Evolutionary conservation across 495 filamentous ascomycete species (phyloP).

Genomic region (Lophiotrema nucula): DNA sequence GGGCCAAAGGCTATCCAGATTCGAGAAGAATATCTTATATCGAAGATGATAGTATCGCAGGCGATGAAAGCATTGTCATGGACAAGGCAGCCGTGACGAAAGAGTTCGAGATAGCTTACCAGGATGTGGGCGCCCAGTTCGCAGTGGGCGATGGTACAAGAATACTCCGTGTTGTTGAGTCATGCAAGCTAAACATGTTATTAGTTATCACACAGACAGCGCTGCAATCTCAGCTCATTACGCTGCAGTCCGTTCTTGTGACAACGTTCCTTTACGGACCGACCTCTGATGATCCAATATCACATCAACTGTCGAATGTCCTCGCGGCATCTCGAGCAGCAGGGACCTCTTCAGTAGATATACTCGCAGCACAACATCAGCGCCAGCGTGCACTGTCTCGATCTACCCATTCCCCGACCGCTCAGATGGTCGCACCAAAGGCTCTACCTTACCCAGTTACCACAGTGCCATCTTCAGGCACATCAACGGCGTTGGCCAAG

Average conservation of each 20-base stretch:
- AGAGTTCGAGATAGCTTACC: conserved; percentile 18
- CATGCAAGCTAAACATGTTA: background rate
- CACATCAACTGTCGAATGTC: conserved; percentile 22
- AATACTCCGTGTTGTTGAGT: background rate
- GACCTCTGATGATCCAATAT: conserved; percentile 30
- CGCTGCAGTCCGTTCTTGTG: conserved; percentile 25
- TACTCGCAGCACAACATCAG: conserved; percentile 22
- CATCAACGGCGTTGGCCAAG: conserved; percentile 18
- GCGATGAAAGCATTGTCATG: conserved; percentile 14
- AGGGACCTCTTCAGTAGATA: conserved; percentile 13
- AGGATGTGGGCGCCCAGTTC: conserved; percentile 22
- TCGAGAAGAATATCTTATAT: conserved; percentile 13
- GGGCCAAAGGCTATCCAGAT: conserved; percentile 19
- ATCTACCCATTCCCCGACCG: too few relatives aligned
- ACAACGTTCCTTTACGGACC: conserved; percentile 32
- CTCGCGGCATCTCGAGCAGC: conserved; percentile 21
- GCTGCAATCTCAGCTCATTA: conserved; percentile 29
- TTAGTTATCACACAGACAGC: conserved; percentile 28
- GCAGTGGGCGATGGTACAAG: conserved; percentile 29
- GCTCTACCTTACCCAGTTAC: conserved; percentile 15
- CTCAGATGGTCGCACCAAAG: background rate
- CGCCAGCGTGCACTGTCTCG: conserved; percentile 11
- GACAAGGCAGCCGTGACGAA: conserved; percentile 27
- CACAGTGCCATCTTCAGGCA: background rate
- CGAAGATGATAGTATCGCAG: conserved; percentile 8